Base-by-base conservation (phyloP, 805 yeast species). In the Candida odintsovae region DNA sequence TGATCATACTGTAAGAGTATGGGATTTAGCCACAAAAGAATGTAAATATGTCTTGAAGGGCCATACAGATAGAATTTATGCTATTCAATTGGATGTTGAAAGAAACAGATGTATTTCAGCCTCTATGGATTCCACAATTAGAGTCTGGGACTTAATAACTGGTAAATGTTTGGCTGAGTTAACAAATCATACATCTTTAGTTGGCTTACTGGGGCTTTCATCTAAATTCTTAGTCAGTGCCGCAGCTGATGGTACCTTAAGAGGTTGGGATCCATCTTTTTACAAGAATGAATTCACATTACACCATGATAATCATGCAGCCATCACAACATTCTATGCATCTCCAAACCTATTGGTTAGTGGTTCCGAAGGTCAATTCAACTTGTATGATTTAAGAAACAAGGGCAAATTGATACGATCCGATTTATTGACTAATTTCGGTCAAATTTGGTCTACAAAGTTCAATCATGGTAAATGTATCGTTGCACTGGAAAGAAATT, bases 371-470 rank as follows among this genome's bases (percentile, higher is more conserved):
- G 78, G 85, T 42, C 86, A 89, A 75, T 75, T 90, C 56, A 90
- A 88, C 66, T 71, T 94, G 41, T 94, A 97, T 89, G 86, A 90
- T 60, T 76, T 89, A 35, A 74, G 78, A 50, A 80, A 84, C 3
- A 50, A 50, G 6, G 98, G 98, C 0, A 73, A 75, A 57, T 76
- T 84, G 50, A 78, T 90, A 2, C 72, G 88, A 46, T 68, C 77
- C 19, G 90, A 89, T 53, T 65, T 94, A 45, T 68, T 90, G 41
- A 71, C 77, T 4, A 90, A 85, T 61, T 82, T 87, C 15, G 95
- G 94, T 10, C 84, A 87, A 35, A 89, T 92, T 31, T 94, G 99
- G 99, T 96, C 94, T 55, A 97, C 92, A 2, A 78, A 85, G 57
- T 88, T 90, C 58, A 95, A 89, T 59, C 79, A 82, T 53, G 77